A percentile compares a stretch with the other conserved stretches of the same genome.
Evolutionary conservation across 768 basidiomycete species (phyloP).

Genomic region (Rhizopogon rudus): DNA sequence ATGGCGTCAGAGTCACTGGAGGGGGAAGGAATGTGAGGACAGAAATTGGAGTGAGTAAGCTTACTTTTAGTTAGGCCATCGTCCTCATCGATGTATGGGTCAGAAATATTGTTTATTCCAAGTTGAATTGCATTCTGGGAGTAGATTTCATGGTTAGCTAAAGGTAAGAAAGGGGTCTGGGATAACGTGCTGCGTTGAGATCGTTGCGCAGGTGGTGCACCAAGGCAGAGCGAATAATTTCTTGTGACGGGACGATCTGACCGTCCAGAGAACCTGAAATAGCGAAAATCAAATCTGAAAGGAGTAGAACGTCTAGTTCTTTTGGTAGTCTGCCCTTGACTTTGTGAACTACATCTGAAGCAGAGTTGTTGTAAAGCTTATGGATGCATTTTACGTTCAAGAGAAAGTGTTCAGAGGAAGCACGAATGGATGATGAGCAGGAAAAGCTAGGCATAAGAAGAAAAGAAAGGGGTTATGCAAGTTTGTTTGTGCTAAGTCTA

Average conservation of each 20-base stretch:
- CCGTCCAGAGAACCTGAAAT: slow-evolving; percentile 52
- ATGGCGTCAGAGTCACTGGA: slow-evolving; percentile 38
- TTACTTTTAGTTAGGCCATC: slow-evolving; percentile 39
- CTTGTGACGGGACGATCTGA: slow-evolving; percentile 30
- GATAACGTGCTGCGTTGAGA: slow-evolving; percentile 40
- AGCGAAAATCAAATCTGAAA: slow-evolving; percentile 46
- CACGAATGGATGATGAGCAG: slow-evolving; percentile 31
- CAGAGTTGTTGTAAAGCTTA: slow-evolving; percentile 30
- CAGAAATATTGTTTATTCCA: slow-evolving; percentile 55
- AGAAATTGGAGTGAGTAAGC: slow-evolving; percentile 1
- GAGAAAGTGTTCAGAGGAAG: slow-evolving; percentile 36
- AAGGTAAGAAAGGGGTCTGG: slow-evolving; percentile 1
- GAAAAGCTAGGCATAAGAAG: slow-evolving; percentile 27
- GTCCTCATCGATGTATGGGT: slow-evolving; percentile 40
- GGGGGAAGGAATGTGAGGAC: neutral
- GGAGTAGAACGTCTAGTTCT: slow-evolving; percentile 44
- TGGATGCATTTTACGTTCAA: slow-evolving; percentile 46
- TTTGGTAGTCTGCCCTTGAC: slow-evolving; percentile 31
- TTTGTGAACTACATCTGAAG: slow-evolving; percentile 23
- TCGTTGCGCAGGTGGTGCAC: slow-evolving; percentile 45
- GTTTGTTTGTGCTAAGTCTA: slow-evolving; percentile 6
- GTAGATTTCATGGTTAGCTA: slow-evolving; percentile 5
- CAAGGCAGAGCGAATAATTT: slow-evolving; percentile 46
- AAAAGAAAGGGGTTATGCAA: neutral
- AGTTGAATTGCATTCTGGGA: slow-evolving; percentile 55